Evolutionary conservation across 192 early-diverging fungal genomes (phyloP).

Genomic region (Backusella macrospora): DNA sequence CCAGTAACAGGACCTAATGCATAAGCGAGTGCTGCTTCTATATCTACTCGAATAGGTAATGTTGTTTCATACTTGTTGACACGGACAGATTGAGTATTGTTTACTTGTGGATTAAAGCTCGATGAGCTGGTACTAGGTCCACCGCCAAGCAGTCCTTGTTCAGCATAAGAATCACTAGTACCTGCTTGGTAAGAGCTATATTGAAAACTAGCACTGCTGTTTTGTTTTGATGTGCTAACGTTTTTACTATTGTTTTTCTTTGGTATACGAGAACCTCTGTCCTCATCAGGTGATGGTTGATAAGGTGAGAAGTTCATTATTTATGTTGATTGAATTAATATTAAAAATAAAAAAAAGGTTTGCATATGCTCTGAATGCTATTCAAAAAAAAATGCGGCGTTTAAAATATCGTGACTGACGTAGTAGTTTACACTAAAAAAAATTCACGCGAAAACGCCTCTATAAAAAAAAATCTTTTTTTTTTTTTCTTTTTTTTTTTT

Average conservation of each 20-base stretch:
- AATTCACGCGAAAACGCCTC: no score
- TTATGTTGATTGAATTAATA: no score
- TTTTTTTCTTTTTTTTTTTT: slow-evolving; percentile 23
- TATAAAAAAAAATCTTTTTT: no score
- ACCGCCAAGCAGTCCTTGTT: slow-evolving; percentile 32
- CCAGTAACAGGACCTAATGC: slow-evolving; percentile 58
- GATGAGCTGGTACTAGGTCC: slow-evolving; percentile 29
- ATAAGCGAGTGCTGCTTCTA: slow-evolving; percentile 76
- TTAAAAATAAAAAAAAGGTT: no score
- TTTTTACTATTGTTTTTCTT: slow-evolving; percentile 21
- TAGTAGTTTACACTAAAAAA: no score
- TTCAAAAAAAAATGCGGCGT: no score
- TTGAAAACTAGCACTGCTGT: neutral
- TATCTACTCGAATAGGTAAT: slow-evolving; percentile 68
- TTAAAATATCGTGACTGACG: no score
- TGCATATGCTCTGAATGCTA: no score
- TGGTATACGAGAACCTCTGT: slow-evolving; percentile 27
- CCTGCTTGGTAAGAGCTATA: slow-evolving; percentile 37
- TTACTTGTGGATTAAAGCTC: slow-evolving; percentile 23
- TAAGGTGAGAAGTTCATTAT: slow-evolving; percentile 48
- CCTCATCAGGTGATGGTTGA: slow-evolving; percentile 49
- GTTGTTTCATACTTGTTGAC: slow-evolving; percentile 85
- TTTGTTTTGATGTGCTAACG: neutral
- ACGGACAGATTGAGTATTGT: slow-evolving; percentile 36
- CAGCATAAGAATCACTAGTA: slow-evolving; percentile 15